A percentile compares a stretch with the other conserved stretches of the same genome.
These are phyloP conservation scores for Cinnamomum micranthum DNA, from an alignment of 164 flowering plant species.

Conservation along the genomic window DNA sequence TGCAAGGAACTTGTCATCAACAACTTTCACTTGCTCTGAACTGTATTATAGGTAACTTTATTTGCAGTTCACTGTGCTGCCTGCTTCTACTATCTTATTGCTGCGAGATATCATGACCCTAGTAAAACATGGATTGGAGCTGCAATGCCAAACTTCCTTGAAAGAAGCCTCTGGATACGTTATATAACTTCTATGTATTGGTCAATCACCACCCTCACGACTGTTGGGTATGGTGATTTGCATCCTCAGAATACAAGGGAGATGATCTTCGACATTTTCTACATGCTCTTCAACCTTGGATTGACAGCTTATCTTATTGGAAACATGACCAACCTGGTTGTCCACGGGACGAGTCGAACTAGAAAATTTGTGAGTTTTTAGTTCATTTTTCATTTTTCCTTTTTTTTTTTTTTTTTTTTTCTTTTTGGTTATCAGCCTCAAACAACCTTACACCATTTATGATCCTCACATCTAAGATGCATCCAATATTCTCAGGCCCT, in stretches of 20 bases:
- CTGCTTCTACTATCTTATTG: conserved; percentile 81
- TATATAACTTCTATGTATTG: conserved; percentile 89
- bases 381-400: background rate
- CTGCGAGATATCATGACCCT: conserved; percentile 59
- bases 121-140: conserved; percentile 73
- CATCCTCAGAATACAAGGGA: conserved; percentile 80
- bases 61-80: conserved; percentile 95
- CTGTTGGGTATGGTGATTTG: conserved; percentile 96
- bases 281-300: conserved; percentile 95
- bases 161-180: conserved; percentile 49
- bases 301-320: conserved; percentile 91
- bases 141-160: conserved; percentile 35
- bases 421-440: too few species aligned
- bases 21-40: conserved; percentile 7
- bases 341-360: conserved; percentile 87
- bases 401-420: background rate
- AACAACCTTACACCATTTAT: too few species aligned
- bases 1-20: background rate
- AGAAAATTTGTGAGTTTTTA: conserved; percentile 68
- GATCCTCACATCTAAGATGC: background rate
- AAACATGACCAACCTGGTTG: conserved; percentile 97
- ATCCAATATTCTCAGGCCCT: background rate
- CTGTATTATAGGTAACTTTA: conserved; percentile 66
- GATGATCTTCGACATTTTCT: conserved; percentile 80
- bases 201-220: conserved; percentile 93